These are phyloP conservation scores for Didymella lethalis DNA, from an alignment of 2,329 filamentous ascomycete species.

Conservation along the genomic window DNA sequence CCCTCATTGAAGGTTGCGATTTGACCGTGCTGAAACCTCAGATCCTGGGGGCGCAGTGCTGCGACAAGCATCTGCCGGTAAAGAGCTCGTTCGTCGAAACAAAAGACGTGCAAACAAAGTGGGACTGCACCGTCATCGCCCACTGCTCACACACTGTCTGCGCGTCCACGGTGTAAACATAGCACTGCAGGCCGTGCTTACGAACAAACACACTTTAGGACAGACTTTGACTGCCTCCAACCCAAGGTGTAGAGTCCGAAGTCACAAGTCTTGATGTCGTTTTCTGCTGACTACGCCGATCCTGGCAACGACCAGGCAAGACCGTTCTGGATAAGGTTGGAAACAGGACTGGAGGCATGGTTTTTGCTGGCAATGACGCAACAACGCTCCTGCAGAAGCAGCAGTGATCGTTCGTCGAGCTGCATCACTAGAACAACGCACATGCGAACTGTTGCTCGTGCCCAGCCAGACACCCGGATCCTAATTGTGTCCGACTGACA, in stretches of 20 bases:
- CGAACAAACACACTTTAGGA: not conserved
- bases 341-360: conserved; percentile 17
- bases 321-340: conserved; percentile 1
- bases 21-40: conserved; percentile 6
- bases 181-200: not conserved
- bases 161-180: conserved; percentile 14
- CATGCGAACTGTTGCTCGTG: conserved; percentile 21
- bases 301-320: conserved; percentile 5
- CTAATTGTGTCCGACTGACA: conserved; percentile 13
- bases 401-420: conserved; percentile 16
- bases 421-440: conserved; percentile 19
- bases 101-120: conserved; percentile 26
- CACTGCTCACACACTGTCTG: conserved; percentile 4
- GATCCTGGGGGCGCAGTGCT: conserved; percentile 10
- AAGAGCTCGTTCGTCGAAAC: conserved; percentile 25
- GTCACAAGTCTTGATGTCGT: conserved; percentile 5
- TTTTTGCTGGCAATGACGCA: conserved; percentile 16
- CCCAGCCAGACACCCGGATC: conserved; percentile 24
- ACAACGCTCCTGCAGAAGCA: conserved; percentile 15
- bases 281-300: conserved; percentile 11
- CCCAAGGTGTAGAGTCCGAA: not conserved
- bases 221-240: not conserved
- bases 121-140: conserved; percentile 16
- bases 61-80: conserved; percentile 15
- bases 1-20: not conserved